Evolutionary conservation across 257 asterid genomes (phyloP), one percentile per base, ranked within the genome.

Genomic region (Penstemon newberryi): DNA sequence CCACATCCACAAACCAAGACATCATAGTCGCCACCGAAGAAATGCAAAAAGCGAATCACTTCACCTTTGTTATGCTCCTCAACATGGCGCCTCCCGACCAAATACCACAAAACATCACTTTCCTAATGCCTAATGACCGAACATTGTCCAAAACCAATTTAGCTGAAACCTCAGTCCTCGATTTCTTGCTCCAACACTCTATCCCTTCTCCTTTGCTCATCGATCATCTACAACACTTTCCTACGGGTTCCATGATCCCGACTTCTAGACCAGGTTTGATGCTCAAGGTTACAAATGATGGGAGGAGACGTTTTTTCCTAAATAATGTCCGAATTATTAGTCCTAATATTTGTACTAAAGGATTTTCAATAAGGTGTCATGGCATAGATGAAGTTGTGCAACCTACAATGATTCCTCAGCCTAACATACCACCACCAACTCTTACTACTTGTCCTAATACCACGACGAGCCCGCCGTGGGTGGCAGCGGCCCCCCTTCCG

Each of bases 41-140:
- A 71, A 89, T 91, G 96, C 88, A 83, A 47, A 81, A 60, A 42
- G 92, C 96, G 8, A 83, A 85, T 52, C 87, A 91, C 76, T 91
- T 81, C 85, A 81, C 96, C 41, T 89, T 82, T 54, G 86, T 89
- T 3, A 75, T 87, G 85, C 92, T 91, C 64, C 52, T 87, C 55
- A 82, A 85, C 75, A 84, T 89, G 92, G 94, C 88, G 67, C 89
- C 96, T 5, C 37, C 68, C 0, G 74, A 75, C 54, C 72, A 72
- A 4, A 42, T 84, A 3, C 61, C 62, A 49, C 75, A 73, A 11
- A 78, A 83, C 74, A 46, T 83, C 70, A 91, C 95, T 37, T 85
- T 89, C 84, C 64, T 91, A 43, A 87, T 91, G 96, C 98, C 96
- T 13, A 87, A 72, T 7, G 96, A 91, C 67, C 52, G 76, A 10